These are phyloP conservation scores for Suillus subalutaceus DNA, from an alignment of 768 basidiomycete genomes.

Conservation along the genomic window DNA sequence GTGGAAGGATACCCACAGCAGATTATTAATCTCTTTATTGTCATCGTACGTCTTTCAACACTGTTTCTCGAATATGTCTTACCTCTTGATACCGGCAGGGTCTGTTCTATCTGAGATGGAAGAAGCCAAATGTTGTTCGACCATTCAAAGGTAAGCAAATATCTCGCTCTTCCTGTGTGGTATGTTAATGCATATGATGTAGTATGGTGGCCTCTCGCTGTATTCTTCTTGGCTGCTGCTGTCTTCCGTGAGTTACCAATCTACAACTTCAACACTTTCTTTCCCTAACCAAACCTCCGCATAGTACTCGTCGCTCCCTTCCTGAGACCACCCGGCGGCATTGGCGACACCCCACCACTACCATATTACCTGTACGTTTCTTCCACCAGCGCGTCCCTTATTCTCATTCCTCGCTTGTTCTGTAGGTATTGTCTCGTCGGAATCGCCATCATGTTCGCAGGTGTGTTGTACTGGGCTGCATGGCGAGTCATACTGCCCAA, in stretches of 20 bases:
- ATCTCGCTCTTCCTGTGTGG: background rate
- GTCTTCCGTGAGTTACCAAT: conserved; percentile 46
- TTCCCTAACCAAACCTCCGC: background rate
- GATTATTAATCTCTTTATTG: conserved; percentile 59
- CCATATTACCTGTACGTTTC: conserved; percentile 53
- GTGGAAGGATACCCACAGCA: conserved; percentile 52
- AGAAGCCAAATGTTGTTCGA: conserved; percentile 45
- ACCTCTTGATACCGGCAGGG: conserved; percentile 35
- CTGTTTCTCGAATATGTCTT: no score
- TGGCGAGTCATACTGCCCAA: conserved; percentile 56
- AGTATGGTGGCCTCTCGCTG: conserved; percentile 60
- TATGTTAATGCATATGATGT: background rate
- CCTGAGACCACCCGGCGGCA: conserved; percentile 52
- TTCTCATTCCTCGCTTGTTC: background rate
- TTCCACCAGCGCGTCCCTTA: background rate
- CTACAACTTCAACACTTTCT: rapidly evolving
- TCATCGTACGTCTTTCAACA: conserved; percentile 42
- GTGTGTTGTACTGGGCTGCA: conserved; percentile 55
- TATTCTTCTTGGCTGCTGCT: conserved; percentile 56
- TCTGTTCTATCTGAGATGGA: conserved; percentile 59
- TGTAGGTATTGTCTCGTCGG: conserved; percentile 56
- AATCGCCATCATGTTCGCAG: conserved; percentile 48
- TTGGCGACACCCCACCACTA: conserved; percentile 62
- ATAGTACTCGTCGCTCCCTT: conserved; percentile 61
- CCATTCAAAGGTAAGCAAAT: conserved; percentile 53